phyloP scores from a whole-genome alignment of 306 rosid genomes.

The Prunus davidiana region DNA sequence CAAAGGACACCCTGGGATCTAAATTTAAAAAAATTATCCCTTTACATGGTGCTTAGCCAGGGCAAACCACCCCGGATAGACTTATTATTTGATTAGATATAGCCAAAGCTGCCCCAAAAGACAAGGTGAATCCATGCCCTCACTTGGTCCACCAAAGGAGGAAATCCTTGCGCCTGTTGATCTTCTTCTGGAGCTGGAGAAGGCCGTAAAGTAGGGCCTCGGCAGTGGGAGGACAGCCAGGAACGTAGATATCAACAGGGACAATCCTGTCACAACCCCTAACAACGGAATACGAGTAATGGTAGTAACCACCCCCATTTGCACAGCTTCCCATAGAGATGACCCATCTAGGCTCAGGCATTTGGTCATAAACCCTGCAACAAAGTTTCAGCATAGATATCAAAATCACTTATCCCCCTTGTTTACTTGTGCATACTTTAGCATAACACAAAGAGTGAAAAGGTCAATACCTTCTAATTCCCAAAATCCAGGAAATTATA shows the following conservation, averaged over 20 bases:
- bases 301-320: constrained; percentile 98
- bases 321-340: constrained; percentile 99
- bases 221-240: constrained; percentile 98
- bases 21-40: constrained; percentile 32
- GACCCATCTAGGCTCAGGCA: constrained; percentile 99
- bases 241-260: constrained; percentile 93
- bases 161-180: constrained; percentile 96
- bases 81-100: constrained; percentile 39
- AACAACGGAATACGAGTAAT: constrained; percentile 90
- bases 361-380: constrained; percentile 96
- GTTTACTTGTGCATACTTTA: not conserved
- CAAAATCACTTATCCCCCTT: not conserved
- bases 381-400: constrained; percentile 7
- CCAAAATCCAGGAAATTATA: not conserved
- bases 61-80: constrained; percentile 36
- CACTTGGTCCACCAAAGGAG: constrained; percentile 93
- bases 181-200: constrained; percentile 98
- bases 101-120: constrained; percentile 25
- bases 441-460: not conserved
- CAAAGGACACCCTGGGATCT: constrained; percentile 20
- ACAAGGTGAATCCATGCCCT: constrained; percentile 29
- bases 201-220: constrained; percentile 91
- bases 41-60: constrained; percentile 37
- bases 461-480: not conserved
- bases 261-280: constrained; percentile 96